A percentile compares a stretch with the other conserved stretches of the same genome.
Conservation (phyloP, 1,139 yeast species). For the Torulaspora globosa region DNA sequence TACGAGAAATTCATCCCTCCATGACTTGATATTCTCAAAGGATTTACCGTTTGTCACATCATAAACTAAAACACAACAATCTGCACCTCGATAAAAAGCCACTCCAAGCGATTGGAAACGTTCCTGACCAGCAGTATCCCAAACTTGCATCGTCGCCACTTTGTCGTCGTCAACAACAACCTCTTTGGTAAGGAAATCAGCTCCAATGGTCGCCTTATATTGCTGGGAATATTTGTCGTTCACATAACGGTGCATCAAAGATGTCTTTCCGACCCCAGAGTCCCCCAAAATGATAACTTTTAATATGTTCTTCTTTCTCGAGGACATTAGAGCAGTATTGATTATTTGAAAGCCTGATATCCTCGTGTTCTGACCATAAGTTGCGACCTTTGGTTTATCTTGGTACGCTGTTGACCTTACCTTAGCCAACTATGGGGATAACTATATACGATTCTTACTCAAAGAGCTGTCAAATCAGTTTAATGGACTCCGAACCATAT, state of each 20-base stretch:
- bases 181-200: constrained; percentile 92
- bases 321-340: constrained; percentile 45
- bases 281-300: constrained; percentile 95
- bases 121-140: constrained; percentile 99
- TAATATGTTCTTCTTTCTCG: constrained; percentile 82
- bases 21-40: constrained; percentile 79
- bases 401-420: background rate
- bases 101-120: constrained; percentile 95
- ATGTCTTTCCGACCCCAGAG: constrained; percentile 97
- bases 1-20: constrained; percentile 93
- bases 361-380: background rate
- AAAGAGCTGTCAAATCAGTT: background rate
- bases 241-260: constrained; percentile 92
- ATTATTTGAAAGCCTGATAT: background rate
- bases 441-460: background rate
- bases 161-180: constrained; percentile 71
- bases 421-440: background rate
- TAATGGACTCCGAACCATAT: background rate
- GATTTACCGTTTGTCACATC: constrained; percentile 93
- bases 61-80: constrained; percentile 92
- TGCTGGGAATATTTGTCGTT: constrained; percentile 93
- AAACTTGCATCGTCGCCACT: constrained; percentile 78
- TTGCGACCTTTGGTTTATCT: background rate
- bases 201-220: constrained; percentile 97
- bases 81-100: constrained; percentile 97